phyloP scores from a whole-genome alignment of 805 yeast species.

The Pachysolen tannophilus region DNA sequence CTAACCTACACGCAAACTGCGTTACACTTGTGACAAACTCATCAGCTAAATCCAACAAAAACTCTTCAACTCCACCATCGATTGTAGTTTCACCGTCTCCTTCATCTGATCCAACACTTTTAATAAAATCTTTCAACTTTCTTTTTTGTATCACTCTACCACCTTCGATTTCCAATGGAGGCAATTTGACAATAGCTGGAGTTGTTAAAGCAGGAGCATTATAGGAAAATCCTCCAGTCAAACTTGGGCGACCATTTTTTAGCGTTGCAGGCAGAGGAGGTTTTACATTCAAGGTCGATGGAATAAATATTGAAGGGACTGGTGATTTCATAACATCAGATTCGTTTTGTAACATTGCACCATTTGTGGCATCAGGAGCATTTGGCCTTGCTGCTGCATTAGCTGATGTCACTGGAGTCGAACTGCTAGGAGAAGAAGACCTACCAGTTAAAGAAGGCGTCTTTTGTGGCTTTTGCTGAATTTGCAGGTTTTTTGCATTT shows the following conservation, averaged over 20 bases:
- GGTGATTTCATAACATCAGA: conserved; percentile 41
- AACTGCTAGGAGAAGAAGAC: conserved; percentile 19
- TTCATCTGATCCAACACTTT: conserved; percentile 73
- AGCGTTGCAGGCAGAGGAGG: conserved; percentile 59
- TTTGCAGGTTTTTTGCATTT: conserved; percentile 9
- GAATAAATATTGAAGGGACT: conserved; percentile 64
- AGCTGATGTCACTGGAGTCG: conserved; percentile 35
- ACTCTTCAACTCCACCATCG: conserved; percentile 94
- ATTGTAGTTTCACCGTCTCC: conserved; percentile 87
- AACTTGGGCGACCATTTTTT: conserved; percentile 70
- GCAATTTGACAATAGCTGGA: conserved; percentile 69
- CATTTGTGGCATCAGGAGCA: conserved; percentile 14
- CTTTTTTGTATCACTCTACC: conserved; percentile 83
- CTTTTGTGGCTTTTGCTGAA: conserved; percentile 5
- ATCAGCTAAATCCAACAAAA: conserved; percentile 87
- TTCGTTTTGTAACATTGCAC: conserved; percentile 20
- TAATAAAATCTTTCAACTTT: conserved; percentile 80
- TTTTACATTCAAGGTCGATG: conserved; percentile 57
- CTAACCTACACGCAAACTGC: conserved; percentile 86
- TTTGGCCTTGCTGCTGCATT: conserved; percentile 40
- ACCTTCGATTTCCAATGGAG: conserved; percentile 75
- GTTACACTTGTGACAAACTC: conserved; percentile 93
- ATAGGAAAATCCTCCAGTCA: conserved; percentile 77
- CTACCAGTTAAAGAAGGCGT: conserved; percentile 9
- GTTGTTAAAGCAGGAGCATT: conserved; percentile 63